Conservation (phyloP, 2,329 filamentous ascomycete species). For the Xylaria sp. region DNA sequence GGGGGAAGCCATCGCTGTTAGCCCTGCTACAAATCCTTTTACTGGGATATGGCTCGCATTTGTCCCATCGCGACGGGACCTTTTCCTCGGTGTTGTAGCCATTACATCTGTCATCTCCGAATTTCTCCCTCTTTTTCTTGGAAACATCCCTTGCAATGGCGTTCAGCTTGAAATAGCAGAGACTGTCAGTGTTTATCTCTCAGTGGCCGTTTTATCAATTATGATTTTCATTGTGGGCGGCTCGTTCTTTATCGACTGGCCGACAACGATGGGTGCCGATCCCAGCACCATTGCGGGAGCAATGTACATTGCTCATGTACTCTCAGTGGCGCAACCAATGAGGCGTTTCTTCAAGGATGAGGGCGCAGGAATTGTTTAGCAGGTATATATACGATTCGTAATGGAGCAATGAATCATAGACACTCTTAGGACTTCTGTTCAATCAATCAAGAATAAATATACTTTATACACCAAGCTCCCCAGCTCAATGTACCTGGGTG, state of each 20-base stretch:
- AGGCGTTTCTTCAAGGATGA: conserved; percentile 19
- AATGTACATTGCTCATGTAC: conserved; percentile 52
- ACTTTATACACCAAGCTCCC: not conserved
- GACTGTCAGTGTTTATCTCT: conserved; percentile 54
- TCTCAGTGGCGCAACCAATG: conserved; percentile 10
- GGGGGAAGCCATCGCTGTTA: conserved; percentile 53
- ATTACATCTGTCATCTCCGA: conserved; percentile 59
- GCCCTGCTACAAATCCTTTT: conserved; percentile 57
- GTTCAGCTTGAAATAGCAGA: conserved; percentile 54
- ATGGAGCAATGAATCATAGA: not conserved
- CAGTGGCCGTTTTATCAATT: conserved; percentile 52
- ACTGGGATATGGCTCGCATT: conserved; percentile 55
- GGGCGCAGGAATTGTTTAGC: conserved; percentile 15
- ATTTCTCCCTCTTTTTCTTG: conserved; percentile 60
- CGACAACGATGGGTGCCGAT: conserved; percentile 57
- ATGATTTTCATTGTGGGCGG: conserved; percentile 56
- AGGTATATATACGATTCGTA: not conserved
- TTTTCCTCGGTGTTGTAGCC: conserved; percentile 55
- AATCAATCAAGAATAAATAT: conserved; percentile 8
- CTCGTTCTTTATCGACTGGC: conserved; percentile 57
- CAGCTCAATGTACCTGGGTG: too few relatives aligned
- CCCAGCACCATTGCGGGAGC: conserved; percentile 59
- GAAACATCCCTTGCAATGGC: conserved; percentile 60
- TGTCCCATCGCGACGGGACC: conserved; percentile 47
- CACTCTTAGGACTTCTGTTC: not conserved